Percentiles rank a stretch among this genome's conserved stretches.
Evolutionary conservation across 345 rosid genomes (phyloP).

Genomic region (Aquilaria sinensis): DNA sequence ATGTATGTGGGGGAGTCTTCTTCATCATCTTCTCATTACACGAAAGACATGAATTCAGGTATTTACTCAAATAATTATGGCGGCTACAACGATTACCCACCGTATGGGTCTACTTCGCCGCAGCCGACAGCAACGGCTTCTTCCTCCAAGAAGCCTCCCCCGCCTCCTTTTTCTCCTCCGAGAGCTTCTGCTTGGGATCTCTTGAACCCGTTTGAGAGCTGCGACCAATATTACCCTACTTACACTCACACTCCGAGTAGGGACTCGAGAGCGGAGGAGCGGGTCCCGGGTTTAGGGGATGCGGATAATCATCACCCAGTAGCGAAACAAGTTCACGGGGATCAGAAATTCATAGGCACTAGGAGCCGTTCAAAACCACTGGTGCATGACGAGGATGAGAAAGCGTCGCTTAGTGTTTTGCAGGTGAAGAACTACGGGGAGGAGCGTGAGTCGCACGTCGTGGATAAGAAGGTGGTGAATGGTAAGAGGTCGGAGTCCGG

Average conservation of each 20-base stretch:
- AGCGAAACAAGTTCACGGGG: conserved; percentile 54
- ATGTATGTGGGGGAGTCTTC: conserved; percentile 63
- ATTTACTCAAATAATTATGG: conserved; percentile 25
- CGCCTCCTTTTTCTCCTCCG: conserved; percentile 72
- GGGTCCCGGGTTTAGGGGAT: conserved; percentile 84
- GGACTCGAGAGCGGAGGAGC: conserved; percentile 78
- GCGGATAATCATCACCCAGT: conserved; percentile 51
- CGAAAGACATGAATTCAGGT: conserved; percentile 12
- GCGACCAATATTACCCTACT: conserved; percentile 36
- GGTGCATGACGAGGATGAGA: conserved; percentile 22
- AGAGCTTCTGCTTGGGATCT: conserved; percentile 61
- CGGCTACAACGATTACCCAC: conserved; percentile 18
- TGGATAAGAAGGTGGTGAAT: conserved; percentile 71
- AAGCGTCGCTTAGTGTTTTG: conserved; percentile 11
- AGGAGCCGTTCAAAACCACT: conserved; percentile 23
- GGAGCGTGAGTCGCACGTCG: conserved; percentile 63
- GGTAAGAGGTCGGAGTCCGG: conserved; percentile 30
- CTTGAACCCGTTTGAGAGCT: conserved; percentile 46
- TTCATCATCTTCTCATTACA: conserved; percentile 27
- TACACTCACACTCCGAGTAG: conserved; percentile 38
- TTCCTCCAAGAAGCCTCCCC: conserved; percentile 52
- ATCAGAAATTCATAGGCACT: conserved; percentile 23
- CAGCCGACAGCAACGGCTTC: conserved; percentile 13
- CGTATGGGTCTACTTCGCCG: conserved; percentile 26
- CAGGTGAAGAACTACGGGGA: conserved; percentile 34